Percentiles rank a stretch among this genome's conserved stretches.
phyloP scores from a whole-genome alignment of 371 early-diverging fungal species.

The Chytridium lagenaria region DNA sequence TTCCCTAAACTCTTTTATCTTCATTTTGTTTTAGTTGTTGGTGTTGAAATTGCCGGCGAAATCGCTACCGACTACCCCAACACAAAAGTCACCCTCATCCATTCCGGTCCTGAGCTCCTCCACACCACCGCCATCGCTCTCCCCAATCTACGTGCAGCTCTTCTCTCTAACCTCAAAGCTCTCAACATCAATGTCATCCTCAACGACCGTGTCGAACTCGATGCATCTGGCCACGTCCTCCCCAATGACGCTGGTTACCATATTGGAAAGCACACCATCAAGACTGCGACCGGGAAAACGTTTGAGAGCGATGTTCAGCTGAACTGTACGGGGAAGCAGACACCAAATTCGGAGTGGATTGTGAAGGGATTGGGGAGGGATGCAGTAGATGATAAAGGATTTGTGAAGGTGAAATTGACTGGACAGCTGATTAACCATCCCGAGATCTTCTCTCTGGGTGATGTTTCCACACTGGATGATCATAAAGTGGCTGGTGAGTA shows the following conservation, averaged over 20 bases:
- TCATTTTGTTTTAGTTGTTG: conserved; percentile 33
- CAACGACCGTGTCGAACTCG: conserved; percentile 59
- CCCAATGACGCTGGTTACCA: conserved; percentile 36
- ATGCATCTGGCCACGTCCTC: conserved; percentile 25
- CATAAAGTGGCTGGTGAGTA: conserved; percentile 25
- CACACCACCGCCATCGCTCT: conserved; percentile 8
- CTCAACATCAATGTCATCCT: conserved; percentile 67
- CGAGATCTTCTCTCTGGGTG: conserved; percentile 38
- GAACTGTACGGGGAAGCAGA: conserved; percentile 20
- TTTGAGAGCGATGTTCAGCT: conserved; percentile 31
- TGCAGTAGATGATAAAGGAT: conserved; percentile 29
- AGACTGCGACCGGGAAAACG: conserved; percentile 20
- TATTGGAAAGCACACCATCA: conserved; percentile 19
- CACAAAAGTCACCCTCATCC: conserved; percentile 33
- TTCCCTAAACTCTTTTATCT: neutral
- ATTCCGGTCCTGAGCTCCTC: conserved; percentile 23
- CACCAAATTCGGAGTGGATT: conserved; percentile 27
- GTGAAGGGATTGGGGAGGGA: conserved; percentile 17
- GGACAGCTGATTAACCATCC: conserved; percentile 29
- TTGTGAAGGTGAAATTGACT: conserved; percentile 23
- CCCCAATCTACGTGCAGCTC: neutral
- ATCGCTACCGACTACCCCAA: conserved; percentile 40
- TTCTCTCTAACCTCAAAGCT: conserved; percentile 37
- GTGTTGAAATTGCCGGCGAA: conserved; percentile 55
- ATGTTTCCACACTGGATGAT: conserved; percentile 26